Conservation (phyloP, 495 filamentous ascomycete genomes). For the Penicillium pancosmium region DNA sequence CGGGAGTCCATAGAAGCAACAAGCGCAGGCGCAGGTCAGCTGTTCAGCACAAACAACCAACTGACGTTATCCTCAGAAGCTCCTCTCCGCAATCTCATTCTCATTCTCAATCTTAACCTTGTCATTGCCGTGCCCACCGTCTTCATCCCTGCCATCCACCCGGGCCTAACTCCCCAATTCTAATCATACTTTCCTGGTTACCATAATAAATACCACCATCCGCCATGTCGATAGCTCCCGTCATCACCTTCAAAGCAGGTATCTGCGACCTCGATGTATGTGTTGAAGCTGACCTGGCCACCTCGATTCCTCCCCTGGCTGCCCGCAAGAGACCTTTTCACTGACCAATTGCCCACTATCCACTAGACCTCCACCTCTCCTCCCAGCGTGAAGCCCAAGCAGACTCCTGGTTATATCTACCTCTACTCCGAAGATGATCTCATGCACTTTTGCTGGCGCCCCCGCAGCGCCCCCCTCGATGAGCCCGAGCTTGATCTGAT, state of each 20-base stretch:
- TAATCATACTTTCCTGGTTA: neutral
- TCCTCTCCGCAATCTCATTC: constrained; percentile 15
- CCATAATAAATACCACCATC: neutral
- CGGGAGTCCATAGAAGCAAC: constrained; percentile 10
- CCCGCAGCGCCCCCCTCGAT: constrained; percentile 60
- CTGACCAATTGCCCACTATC: constrained; percentile 7
- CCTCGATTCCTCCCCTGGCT: neutral
- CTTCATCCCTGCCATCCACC: constrained; percentile 14
- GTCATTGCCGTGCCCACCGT: neutral
- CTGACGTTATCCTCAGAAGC: constrained; percentile 41
- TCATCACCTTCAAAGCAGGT: constrained; percentile 98
- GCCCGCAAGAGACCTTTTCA: constrained; percentile 6
- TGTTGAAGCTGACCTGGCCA: constrained; percentile 7
- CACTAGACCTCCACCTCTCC: constrained; percentile 59
- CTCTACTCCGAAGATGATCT: constrained; percentile 94
- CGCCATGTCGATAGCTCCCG: constrained; percentile 76
- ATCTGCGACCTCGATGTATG: constrained; percentile 81
- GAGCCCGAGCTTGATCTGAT: constrained; percentile 80
- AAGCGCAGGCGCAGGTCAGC: constrained; percentile 22
- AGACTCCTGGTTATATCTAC: constrained; percentile 85
- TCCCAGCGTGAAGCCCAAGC: constrained; percentile 66
- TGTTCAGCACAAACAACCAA: constrained; percentile 29
- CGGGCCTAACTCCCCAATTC: neutral
- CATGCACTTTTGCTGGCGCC: constrained; percentile 95
- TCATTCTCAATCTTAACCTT: constrained; percentile 8